phyloP scores from a whole-genome alignment of 2,329 filamentous ascomycete species.

The Ilyonectria robusta region DNA sequence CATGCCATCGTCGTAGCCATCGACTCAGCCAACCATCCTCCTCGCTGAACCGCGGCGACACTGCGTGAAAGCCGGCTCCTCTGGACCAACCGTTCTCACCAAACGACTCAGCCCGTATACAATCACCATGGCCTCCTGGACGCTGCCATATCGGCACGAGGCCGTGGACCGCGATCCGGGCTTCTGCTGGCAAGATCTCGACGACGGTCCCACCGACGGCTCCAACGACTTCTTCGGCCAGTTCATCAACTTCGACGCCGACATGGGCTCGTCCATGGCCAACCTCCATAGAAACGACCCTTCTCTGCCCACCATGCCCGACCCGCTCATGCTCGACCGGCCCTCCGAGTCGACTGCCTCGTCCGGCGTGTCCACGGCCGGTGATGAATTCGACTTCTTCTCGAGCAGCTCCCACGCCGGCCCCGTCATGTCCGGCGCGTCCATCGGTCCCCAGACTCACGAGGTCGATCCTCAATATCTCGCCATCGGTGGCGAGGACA shows the following conservation, averaged over 20 bases:
- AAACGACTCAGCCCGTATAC: conserved; percentile 10
- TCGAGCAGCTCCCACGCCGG: conserved; percentile 52
- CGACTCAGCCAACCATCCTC: conserved; percentile 34
- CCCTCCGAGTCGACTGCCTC: conserved; percentile 52
- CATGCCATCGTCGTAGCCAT: conserved; percentile 41
- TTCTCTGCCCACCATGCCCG: conserved; percentile 44
- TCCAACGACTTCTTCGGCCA: conserved; percentile 55
- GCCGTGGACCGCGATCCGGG: conserved; percentile 53
- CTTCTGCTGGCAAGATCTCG: conserved; percentile 54
- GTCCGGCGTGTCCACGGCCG: conserved; percentile 52
- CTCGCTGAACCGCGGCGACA: conserved; percentile 42
- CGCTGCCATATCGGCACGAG: conserved; percentile 53
- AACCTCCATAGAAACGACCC: conserved; percentile 40
- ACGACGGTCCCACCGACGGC: conserved; percentile 48
- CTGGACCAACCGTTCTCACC: conserved; percentile 25
- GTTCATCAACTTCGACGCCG: conserved; percentile 55
- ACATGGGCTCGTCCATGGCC: conserved; percentile 41
- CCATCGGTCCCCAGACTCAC: conserved; percentile 36
- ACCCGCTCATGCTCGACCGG: conserved; percentile 49
- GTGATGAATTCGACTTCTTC: conserved; percentile 55
- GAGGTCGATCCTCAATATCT: conserved; percentile 51
- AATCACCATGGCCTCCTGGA: conserved; percentile 55
- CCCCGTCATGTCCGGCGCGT: conserved; percentile 38
- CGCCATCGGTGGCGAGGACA: conserved; percentile 38
- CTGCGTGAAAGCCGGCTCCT: conserved; percentile 27